Base-by-base conservation (phyloP, 257 asterid species). In the Petunia axillaris region DNA sequence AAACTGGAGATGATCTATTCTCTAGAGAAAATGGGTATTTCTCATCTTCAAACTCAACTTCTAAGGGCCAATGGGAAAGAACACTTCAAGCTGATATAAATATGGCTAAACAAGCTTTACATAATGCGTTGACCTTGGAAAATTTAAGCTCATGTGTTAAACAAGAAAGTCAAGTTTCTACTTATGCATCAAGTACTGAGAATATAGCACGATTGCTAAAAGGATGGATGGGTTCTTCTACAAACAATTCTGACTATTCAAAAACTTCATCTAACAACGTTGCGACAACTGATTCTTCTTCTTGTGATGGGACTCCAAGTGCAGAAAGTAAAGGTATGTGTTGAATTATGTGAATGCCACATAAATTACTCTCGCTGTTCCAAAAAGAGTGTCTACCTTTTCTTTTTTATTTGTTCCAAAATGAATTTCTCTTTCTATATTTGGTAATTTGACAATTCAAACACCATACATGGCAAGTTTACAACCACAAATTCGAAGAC, bases 31-130 rank as follows among this genome's bases (percentile, higher is more conserved):
- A 1, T 78, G 79, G 3, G 74, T 86, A 1, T 84, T 85, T 68
- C 1, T 85, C 97, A 0, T 81, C 88, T 41, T 41, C 75, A 67
- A 67, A 15, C 8, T 15, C 57, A 43, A 70, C 9, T 3, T 85
- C 96, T 0, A 81, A 89, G 48, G 98, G 99, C 5, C 98, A 90
- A 76, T 95, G 99, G 99, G 99, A 95, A 85, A 89, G 87, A 48
- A 87, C 90, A 79, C 91, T 95, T 5, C 99, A 93, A 15, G 79
- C 92, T 1, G 95, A 94, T 77, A 93, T 96, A 82, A 81, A 81
- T 83, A 93, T 93, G 0, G 97, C 99, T 82, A 93, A 92, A 85
- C 97, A 91, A 79, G 99, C 99, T 87, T 91, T 96, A 36, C 87
- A 86, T 4, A 97, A 91, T 38, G 99, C 99, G 1, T n/a, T 93